Evolutionary conservation across 805 yeast genomes (phyloP), one percentile per base, ranked within the genome.

Genomic region (Wickerhamiella shivajii): DNA sequence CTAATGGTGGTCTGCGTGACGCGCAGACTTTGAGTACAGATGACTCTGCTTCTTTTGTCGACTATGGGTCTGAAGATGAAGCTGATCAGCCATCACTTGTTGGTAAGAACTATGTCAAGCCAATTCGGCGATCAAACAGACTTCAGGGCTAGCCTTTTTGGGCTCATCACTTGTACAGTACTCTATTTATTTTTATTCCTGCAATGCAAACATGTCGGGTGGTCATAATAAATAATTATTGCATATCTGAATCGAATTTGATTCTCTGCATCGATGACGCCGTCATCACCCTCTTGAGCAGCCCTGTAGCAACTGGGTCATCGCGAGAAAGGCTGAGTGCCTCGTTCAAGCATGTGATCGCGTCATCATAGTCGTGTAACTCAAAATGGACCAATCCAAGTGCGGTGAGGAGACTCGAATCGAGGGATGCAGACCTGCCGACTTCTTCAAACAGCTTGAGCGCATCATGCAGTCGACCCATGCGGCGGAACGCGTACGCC

Each of bases 281-380:
- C 9, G 24, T 13, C 34, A 31, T 31, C 2, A 25, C 29, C 12
- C n/a, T 31, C n/a, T 14, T 18, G 23, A 90, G 59, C 29, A 90
- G 55, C 47, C 87, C 96, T 8, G 71, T 61, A 0, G 96, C 90
- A 12, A 84, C 77, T 0, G 87, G 77, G 51, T 87, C 94, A 26
- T 72, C 67, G 1, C 93, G 85, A 7, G 71, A 57, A 3, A 85
- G 56, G 0, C 92, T 78, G 35, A 90, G 60, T 0, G 95, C 87
- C 44, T 70, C 74, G 51, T 87, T 95, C 34, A 90, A 60, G 19
- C 67, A 63, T 41, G 75, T 78, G 24, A 87, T 74, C 0, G 96
- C 87, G 42, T 69, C 71, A 32, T 63, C 61, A 15, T 63, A 46
- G 35, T 74, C 64, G 2, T 79, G 79, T 41, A 70, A 57, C 46